Evolutionary conservation across 352 stramenopile species (phyloP), one percentile per base, ranked within the genome.

Genomic region (Phytophthora foliorum): DNA sequence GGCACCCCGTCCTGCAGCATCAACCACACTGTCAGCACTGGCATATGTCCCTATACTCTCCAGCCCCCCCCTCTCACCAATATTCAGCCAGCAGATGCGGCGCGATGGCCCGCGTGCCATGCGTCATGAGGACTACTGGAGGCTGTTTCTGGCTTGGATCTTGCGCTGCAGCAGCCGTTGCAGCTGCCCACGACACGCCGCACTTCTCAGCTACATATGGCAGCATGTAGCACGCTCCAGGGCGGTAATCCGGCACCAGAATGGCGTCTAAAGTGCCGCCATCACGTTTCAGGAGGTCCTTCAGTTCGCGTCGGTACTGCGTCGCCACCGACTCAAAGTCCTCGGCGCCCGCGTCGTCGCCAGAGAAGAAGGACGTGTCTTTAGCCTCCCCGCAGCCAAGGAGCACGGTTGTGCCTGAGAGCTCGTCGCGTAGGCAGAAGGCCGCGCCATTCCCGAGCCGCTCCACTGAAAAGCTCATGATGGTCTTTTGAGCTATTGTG

Each of bases 41-140:
- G n/a, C n/a, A n/a, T n/a, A n/a, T n/a, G n/a, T n/a, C n/a, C n/a
- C n/a, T n/a, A n/a, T n/a, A n/a, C n/a, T n/a, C n/a, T n/a, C n/a
- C n/a, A n/a, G n/a, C n/a, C n/a, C n/a, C n/a, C n/a, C n/a, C n/a
- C n/a, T n/a, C n/a, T 51, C 34, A 92, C 86, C 85, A 93, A 63
- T 92, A 92, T 54, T 96, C 89, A 6, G 78, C 57, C 13, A 96
- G 72, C 2, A 93, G 54, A 67, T 90, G 86, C 11, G 89, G 82
- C 1, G 72, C 82, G 16, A 96, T 82, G 24, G 89, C 86, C 64
- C 86, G 78, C 14, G 89, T 96, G 0, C 76, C 81, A 51, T 95
- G 87, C n/a, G 87, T 94, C 77, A 94, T 81, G 21, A 92, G 70
- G 22, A 96, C 70, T 16, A 70, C 63, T 25, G 82, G 79, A 22